phyloP scores from a whole-genome alignment of 2,329 filamentous ascomycete genomes.

The Myriosclerotinia curreyana region DNA sequence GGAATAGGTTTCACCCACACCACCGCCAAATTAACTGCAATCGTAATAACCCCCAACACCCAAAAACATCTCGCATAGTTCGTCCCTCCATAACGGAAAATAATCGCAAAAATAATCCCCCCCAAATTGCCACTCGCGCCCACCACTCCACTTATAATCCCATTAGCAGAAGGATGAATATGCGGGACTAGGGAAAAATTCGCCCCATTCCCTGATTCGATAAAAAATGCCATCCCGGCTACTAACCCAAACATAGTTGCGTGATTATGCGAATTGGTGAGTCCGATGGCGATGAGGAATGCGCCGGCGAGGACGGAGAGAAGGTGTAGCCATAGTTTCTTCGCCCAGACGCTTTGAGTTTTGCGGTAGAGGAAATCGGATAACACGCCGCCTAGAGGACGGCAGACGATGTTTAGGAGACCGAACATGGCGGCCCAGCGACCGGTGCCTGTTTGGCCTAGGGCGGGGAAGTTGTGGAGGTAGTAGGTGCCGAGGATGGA shows the following conservation, averaged over 20 bases:
- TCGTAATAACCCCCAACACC: conserved; percentile 76
- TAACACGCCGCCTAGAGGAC: conserved; percentile 62
- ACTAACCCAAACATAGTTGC: conserved; percentile 73
- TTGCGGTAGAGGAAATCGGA: conserved; percentile 43
- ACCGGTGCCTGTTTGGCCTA: conserved; percentile 54
- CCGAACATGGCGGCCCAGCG: conserved; percentile 73
- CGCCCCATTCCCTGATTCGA: conserved; percentile 80
- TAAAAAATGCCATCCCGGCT: conserved; percentile 73
- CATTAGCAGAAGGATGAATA: conserved; percentile 76
- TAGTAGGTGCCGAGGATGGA: conserved; percentile 58
- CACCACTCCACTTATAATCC: conserved; percentile 69
- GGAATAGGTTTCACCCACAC: conserved; percentile 60
- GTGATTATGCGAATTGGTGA: conserved; percentile 59
- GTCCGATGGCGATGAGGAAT: conserved; percentile 61
- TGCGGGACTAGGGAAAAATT: conserved; percentile 87
- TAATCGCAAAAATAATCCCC: conserved; percentile 78
- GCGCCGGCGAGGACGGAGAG: conserved; percentile 55
- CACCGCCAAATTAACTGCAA: conserved; percentile 66
- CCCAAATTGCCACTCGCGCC: conserved; percentile 82
- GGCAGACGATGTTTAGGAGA: conserved; percentile 66
- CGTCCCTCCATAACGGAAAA: conserved; percentile 67
- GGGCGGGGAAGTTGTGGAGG: conserved; percentile 55
- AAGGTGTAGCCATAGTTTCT: conserved; percentile 60
- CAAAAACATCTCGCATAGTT: conserved; percentile 71
- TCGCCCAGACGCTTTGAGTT: conserved; percentile 54